Evolutionary conservation across 1,284 basidiomycete genomes (phyloP).

Genomic region (Fomitopsis pinicola): DNA sequence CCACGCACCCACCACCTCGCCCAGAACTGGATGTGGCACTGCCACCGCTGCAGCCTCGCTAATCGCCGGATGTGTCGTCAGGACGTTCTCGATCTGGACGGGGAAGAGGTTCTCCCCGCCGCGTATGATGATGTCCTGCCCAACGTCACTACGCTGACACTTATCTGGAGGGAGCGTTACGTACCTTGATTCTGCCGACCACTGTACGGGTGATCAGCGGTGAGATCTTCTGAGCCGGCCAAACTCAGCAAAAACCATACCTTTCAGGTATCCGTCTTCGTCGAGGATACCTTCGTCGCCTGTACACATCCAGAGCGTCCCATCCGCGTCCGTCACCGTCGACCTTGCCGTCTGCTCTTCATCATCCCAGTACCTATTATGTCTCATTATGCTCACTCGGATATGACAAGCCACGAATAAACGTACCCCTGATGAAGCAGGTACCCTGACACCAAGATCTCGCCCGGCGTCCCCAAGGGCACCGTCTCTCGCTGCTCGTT

Average conservation of each 20-base stretch:
- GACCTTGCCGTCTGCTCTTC: slow-evolving; percentile 62
- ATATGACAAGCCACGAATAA: neutral
- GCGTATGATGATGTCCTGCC: slow-evolving; percentile 80
- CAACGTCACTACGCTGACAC: neutral
- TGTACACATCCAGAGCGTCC: slow-evolving; percentile 78
- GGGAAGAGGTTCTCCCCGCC: slow-evolving; percentile 89
- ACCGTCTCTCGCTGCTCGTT: slow-evolving; percentile 57
- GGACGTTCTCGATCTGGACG: slow-evolving; percentile 78
- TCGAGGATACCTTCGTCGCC: slow-evolving; percentile 84
- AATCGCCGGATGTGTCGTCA: slow-evolving; percentile 60
- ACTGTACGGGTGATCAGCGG: slow-evolving; percentile 37
- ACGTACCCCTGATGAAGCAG: slow-evolving; percentile 70
- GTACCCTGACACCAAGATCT: slow-evolving; percentile 74
- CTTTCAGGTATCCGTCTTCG: slow-evolving; percentile 74
- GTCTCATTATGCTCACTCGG: neutral
- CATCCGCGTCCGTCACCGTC: slow-evolving; percentile 53
- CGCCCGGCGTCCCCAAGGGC: slow-evolving; percentile 66
- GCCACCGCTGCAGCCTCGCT: slow-evolving; percentile 73
- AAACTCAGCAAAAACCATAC: slow-evolving; percentile 29
- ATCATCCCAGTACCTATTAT: slow-evolving; percentile 72
- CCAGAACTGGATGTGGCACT: slow-evolving; percentile 67
- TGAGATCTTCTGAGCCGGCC: neutral
- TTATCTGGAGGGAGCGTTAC: neutral
- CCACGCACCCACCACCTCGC: slow-evolving; percentile 80
- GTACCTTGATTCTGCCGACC: slow-evolving; percentile 72